phyloP scores from a whole-genome alignment of 2,329 filamentous ascomycete genomes.

The Pseudocercospora pini-densiflorae region DNA sequence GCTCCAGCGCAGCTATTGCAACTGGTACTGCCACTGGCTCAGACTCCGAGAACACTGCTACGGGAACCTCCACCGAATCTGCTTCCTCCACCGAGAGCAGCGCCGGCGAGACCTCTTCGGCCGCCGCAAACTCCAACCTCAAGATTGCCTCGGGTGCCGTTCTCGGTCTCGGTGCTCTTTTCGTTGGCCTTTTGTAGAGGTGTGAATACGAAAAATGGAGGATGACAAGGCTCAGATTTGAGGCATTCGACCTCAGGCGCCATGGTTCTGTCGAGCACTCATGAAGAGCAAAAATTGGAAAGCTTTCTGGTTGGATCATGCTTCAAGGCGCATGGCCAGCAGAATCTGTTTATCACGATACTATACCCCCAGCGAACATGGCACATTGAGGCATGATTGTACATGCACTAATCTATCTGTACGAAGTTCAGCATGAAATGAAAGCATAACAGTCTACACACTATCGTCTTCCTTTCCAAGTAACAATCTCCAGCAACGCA shows the following conservation, averaged over 20 bases:
- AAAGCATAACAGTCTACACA: not conserved
- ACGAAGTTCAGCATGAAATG: not conserved
- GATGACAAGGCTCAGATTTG: not conserved
- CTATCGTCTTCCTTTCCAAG: not conserved
- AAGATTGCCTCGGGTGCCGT: slow-evolving; percentile 41
- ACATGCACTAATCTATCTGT: slow-evolving; percentile 8
- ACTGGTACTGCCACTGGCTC: slow-evolving; percentile 19
- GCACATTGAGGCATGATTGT: not conserved
- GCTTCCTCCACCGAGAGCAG: slow-evolving; percentile 32
- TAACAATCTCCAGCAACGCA: not conserved
- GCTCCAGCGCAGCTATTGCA: slow-evolving; percentile 19
- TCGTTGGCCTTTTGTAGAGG: slow-evolving; percentile 43
- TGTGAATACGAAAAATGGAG: slow-evolving; percentile 1
- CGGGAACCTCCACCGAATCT: slow-evolving; percentile 18
- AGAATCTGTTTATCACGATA: slow-evolving; percentile 5
- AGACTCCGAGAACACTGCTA: slow-evolving; percentile 19
- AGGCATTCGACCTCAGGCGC: not conserved
- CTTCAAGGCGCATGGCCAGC: not conserved
- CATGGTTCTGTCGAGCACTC: slow-evolving; percentile 1
- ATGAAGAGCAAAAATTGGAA: not conserved
- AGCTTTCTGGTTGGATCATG: not conserved
- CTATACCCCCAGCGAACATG: slow-evolving; percentile 8
- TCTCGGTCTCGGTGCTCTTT: slow-evolving; percentile 43
- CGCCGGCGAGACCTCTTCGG: slow-evolving; percentile 25
- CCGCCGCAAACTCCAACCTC: slow-evolving; percentile 34